A percentile compares a stretch with the other conserved stretches of the same genome.
Evolutionary conservation across 495 filamentous ascomycete species (phyloP).

Genomic region (Lichenothelia convexa): DNA sequence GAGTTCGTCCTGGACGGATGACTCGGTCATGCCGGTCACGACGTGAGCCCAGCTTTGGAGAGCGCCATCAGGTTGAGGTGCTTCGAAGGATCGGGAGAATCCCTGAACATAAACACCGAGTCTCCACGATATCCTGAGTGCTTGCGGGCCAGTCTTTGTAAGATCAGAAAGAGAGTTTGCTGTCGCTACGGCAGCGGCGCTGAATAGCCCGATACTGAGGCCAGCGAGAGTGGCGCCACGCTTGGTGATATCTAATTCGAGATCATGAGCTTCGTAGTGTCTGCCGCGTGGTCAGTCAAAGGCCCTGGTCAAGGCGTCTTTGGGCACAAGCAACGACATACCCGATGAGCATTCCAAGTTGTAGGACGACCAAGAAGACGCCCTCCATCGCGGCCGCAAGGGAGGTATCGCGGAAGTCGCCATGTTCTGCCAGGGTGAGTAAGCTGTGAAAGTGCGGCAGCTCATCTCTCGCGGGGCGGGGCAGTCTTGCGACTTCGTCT

Average conservation of each 20-base stretch:
- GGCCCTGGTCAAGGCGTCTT: conserved; percentile 5
- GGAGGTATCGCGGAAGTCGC: conserved; percentile 17
- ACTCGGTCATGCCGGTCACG: conserved; percentile 15
- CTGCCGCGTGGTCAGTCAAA: conserved; percentile 14
- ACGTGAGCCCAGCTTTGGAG: conserved; percentile 26
- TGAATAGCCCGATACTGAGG: conserved; percentile 23
- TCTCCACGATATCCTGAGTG: conserved; percentile 20
- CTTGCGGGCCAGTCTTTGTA: conserved; percentile 14
- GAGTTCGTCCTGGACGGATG: conserved; percentile 21
- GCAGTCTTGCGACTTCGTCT: conserved; percentile 20
- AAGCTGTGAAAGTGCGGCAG: conserved; percentile 25
- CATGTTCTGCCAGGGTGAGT: conserved; percentile 17
- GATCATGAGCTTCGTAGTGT: conserved; percentile 8
- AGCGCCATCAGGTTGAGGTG: conserved; percentile 6
- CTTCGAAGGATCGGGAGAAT: conserved; percentile 21
- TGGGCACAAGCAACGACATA: conserved; percentile 11
- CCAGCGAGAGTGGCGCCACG: too few species aligned
- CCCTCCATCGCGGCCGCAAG: conserved; percentile 24
- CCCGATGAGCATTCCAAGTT: conserved; percentile 26
- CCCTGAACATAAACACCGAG: conserved; percentile 20
- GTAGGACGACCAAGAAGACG: conserved; percentile 18
- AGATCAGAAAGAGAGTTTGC: conserved; percentile 17
- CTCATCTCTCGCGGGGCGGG: conserved; percentile 9
- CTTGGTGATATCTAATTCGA: conserved; percentile 9
- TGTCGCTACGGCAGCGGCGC: conserved; percentile 21